phyloP scores from a whole-genome alignment of 108 stramenopile genomes.

The Aurantiochytrium sp. region DNA sequence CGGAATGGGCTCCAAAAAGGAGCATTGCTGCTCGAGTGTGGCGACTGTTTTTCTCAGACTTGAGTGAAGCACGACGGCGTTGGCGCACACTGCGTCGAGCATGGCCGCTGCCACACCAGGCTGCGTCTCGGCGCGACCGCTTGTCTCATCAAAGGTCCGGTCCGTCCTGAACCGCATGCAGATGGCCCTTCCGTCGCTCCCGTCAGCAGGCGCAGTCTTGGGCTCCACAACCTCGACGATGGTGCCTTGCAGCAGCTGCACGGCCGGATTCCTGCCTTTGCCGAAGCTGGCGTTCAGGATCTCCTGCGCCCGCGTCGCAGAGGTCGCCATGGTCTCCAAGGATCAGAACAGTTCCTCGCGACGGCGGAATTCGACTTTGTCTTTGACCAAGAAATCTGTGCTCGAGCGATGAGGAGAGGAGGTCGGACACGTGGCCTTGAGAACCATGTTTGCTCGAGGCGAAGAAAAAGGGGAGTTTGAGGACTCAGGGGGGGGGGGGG shows the following conservation, averaged over 20 bases:
- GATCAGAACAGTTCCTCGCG: neutral
- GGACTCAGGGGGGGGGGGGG: no score
- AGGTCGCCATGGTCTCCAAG: neutral
- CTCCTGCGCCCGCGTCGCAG: neutral
- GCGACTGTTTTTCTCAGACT: neutral
- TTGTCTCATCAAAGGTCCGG: neutral
- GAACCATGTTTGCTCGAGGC: no score
- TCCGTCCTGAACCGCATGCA: neutral
- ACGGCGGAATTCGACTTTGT: neutral
- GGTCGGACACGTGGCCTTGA: no score
- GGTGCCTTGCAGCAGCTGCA: neutral
- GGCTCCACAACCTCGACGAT: neutral
- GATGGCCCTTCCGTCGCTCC: neutral
- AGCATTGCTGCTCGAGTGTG: neutral
- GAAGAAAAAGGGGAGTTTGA: no score
- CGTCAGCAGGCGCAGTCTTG: neutral
- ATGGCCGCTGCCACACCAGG: neutral
- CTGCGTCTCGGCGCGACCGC: neutral
- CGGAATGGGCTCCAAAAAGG: neutral
- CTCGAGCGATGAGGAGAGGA: no score
- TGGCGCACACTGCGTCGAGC: neutral
- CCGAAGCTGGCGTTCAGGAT: neutral
- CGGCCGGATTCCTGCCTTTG: neutral
- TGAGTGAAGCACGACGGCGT: neutral
- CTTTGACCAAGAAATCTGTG: no score